These are phyloP conservation scores for Candida orba DNA, from an alignment of 805 yeast genomes.

Conservation along the genomic window DNA sequence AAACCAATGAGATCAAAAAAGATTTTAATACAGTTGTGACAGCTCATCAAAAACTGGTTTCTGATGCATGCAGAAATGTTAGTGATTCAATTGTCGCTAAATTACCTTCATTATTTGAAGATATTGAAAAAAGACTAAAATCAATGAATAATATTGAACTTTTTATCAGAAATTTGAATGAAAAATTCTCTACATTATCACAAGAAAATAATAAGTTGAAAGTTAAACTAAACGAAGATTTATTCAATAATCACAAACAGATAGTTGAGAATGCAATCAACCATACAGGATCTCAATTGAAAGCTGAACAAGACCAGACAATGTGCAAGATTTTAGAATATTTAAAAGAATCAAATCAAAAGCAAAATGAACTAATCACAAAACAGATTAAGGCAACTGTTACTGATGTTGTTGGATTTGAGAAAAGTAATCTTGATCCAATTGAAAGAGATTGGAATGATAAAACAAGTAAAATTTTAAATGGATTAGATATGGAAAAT, in stretches of 20 bases:
- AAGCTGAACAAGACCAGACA: conserved; percentile 16
- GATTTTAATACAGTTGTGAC: conserved; percentile 11
- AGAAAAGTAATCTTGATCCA: conserved; percentile 11
- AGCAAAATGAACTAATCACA: conserved; percentile 13
- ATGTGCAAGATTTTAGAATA: conserved; percentile 15
- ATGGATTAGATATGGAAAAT: conserved; percentile 15
- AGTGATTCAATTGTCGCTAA: conserved; percentile 17
- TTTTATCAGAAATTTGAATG: conserved; percentile 11
- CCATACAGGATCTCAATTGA: conserved; percentile 11
- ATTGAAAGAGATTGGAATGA: conserved; percentile 17
- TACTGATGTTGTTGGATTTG: conserved; percentile 13
- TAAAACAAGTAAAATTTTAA: conserved; percentile 16
- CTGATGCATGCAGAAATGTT: conserved; percentile 19
- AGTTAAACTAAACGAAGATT: conserved; percentile 12
- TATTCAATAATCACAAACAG: conserved; percentile 19
- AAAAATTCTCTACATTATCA: conserved; percentile 17
- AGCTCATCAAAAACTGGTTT: conserved; percentile 13
- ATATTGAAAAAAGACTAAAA: conserved; percentile 13
- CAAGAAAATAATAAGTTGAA: conserved; percentile 21
- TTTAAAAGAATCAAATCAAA: conserved; percentile 14
- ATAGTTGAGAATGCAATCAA: conserved; percentile 12
- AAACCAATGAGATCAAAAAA: conserved; percentile 7
- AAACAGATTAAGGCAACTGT: conserved; percentile 13
- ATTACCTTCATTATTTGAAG: conserved; percentile 17
- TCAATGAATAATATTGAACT: conserved; percentile 5